Evolutionary conservation across 1,284 basidiomycete species (phyloP), one percentile per base, ranked within the genome.

Genomic region (Rugosomyces carneus): DNA sequence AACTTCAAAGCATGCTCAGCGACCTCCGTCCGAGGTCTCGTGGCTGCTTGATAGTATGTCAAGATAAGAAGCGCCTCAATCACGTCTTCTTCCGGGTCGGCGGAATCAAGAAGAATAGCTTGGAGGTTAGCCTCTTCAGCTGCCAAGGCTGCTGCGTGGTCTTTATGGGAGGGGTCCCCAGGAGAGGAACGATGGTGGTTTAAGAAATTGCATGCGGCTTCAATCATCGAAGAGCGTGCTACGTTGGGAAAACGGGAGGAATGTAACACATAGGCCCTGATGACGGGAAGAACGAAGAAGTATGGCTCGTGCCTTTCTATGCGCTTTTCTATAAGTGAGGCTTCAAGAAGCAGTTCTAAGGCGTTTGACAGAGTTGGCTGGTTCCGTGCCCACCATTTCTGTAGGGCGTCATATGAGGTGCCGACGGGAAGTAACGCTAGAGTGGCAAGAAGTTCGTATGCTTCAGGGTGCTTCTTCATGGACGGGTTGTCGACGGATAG

Each of bases 121-220:
- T 50, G 23, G 7, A 50, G 31, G 15, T 50, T 50, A 24, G 24
- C 31, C 20, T 46, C 37, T 34, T 50, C 48, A 0, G 20, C 44
- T 15, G 44, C 42, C 3, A 50, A 7, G 6, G 41, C 41, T 16
- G 31, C 34, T 11, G 19, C 20, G 15, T 43, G 36, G 10, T 34
- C n/a, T n/a, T 43, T 42, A 26, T 46, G 40, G 4, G 21, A 2
- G 2, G 11, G 16, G 31, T 43, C 19, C 7, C 37, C 41, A 8
- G 26, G 26, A 1, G 24, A 18, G 0, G 37, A 44, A 13, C 3
- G 19, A 21, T 50, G 44, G 20, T 32, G 36, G 4, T 19, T 23
- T 15, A 50, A 5, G 19, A 39, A 49, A 13, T 16, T 6, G n/a
- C 44, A 40, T 15, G 41, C 38, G 5, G 36, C 18, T 3, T 45